A percentile compares a stretch with the other conserved stretches of the same genome.
Evolutionary conservation across 306 rosid genomes (phyloP).

Genomic region (Medicago lupulina): DNA sequence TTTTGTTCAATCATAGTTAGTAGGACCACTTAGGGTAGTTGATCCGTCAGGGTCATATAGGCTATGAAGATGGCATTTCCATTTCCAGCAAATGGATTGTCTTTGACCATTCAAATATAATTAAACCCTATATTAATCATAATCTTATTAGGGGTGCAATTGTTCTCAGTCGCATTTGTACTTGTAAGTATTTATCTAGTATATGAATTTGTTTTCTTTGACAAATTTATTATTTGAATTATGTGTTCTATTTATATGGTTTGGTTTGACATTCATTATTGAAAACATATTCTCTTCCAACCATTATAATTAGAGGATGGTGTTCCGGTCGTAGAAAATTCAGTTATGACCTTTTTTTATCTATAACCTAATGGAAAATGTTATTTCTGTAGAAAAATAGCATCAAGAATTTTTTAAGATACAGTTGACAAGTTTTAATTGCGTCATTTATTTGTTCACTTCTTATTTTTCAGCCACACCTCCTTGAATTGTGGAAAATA

Average conservation of each 20-base stretch:
- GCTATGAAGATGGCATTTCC: constrained; percentile 6
- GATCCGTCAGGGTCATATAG: background rate
- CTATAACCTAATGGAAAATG: no score
- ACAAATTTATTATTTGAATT: background rate
- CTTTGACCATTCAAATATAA: constrained; percentile 27
- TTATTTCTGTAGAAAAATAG: no score
- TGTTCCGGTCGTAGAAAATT: no score
- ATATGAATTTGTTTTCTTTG: no score
- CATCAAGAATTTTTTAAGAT: no score
- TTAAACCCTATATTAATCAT: background rate
- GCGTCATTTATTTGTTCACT: no score
- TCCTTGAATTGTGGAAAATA: no score
- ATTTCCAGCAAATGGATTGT: background rate
- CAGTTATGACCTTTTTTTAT: no score
- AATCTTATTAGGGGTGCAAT: background rate
- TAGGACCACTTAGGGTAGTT: constrained; percentile 18
- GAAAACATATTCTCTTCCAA: no score
- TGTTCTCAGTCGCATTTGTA: background rate
- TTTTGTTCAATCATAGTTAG: constrained; percentile 20
- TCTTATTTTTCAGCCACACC: no score
- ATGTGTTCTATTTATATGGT: background rate
- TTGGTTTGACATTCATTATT: background rate
- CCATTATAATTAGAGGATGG: no score
- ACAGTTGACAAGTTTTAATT: no score
- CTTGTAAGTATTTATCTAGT: background rate